A percentile compares a stretch with the other conserved stretches of the same genome.
Conservation (phyloP, 2,329 filamentous ascomycete genomes). For the Dactylellina haptotyla region DNA sequence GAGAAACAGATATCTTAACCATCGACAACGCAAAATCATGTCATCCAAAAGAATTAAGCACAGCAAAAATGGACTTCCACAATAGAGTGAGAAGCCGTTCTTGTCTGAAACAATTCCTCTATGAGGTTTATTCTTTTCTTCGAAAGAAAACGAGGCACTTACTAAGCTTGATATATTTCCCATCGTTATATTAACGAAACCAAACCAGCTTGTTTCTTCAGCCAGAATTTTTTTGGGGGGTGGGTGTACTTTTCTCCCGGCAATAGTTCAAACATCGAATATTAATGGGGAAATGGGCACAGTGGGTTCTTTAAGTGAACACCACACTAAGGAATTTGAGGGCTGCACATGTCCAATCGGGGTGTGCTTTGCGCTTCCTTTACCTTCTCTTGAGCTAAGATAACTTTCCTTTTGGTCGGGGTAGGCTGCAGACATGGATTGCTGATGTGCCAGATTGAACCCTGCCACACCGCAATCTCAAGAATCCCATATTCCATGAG, state of each 20-base stretch:
- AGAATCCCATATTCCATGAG: slow-evolving; percentile 53
- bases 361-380: slow-evolving; percentile 31
- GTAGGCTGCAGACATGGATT: slow-evolving; percentile 49
- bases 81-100: slow-evolving; percentile 4
- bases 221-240: neutral
- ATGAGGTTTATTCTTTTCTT: neutral
- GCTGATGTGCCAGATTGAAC: slow-evolving; percentile 36
- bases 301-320: slow-evolving; percentile 40
- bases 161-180: slow-evolving; percentile 6
- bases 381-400: slow-evolving; percentile 40
- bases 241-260: neutral
- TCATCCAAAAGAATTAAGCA: slow-evolving; percentile 13
- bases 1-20: neutral
- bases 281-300: slow-evolving; percentile 29
- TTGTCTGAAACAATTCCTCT: neutral
- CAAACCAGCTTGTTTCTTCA: neutral
- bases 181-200: neutral
- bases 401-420: slow-evolving; percentile 46
- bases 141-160: slow-evolving; percentile 19
- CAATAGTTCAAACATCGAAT: slow-evolving; percentile 18
- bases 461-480: slow-evolving; percentile 54
- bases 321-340: slow-evolving; percentile 31
- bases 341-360: slow-evolving; percentile 47
- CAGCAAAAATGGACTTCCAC: too few species aligned
- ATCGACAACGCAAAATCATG: slow-evolving; percentile 47